Conservation (phyloP, 2,329 filamentous ascomycete species). For the Madurella mycetomatis region DNA sequence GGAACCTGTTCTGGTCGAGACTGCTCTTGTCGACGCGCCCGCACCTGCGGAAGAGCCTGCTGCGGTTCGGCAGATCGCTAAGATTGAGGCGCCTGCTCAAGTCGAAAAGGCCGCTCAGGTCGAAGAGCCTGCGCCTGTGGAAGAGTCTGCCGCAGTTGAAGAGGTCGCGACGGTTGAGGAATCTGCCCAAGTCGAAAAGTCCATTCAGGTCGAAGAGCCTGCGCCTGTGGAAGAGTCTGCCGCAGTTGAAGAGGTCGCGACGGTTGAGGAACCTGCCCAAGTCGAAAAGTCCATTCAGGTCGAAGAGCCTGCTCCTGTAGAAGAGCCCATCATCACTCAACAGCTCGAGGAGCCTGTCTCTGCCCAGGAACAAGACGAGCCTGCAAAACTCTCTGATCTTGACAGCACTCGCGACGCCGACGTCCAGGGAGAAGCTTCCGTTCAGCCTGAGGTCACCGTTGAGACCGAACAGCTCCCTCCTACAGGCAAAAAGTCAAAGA, state of each 20-base stretch:
- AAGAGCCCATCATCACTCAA: neutral
- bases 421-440: neutral
- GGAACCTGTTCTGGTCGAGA: neutral
- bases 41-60: neutral
- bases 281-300: neutral
- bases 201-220: neutral
- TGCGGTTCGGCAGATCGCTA: no score
- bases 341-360: neutral
- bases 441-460: neutral
- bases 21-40: neutral
- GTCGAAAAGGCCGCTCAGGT: neutral
- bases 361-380: neutral
- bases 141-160: neutral
- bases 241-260: neutral
- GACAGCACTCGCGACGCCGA: neutral
- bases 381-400: neutral
- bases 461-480: neutral
- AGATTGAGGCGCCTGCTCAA: no score
- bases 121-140: no score
- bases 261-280: neutral
- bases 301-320: neutral
- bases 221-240: neutral
- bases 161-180: neutral
- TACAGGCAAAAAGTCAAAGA: conserved; percentile 32
- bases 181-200: no score